A percentile compares a stretch with the other conserved stretches of the same genome.
phyloP scores from a whole-genome alignment of 2,329 filamentous ascomycete species.

The Onygena corvina region DNA sequence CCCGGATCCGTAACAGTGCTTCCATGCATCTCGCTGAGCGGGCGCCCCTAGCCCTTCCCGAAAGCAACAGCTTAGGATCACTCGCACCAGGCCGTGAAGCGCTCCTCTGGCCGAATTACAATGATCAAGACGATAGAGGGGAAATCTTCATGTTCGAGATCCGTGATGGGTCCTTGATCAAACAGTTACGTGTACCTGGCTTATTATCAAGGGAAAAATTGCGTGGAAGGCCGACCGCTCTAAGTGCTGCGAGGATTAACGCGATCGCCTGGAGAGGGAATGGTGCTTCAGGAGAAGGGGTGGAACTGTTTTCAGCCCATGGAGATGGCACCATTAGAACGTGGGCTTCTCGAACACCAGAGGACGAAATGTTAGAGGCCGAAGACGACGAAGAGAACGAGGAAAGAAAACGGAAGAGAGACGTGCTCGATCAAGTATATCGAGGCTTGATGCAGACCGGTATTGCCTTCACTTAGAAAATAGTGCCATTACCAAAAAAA shows the following conservation, averaged over 20 bases:
- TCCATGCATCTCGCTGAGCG: slow-evolving; percentile 48
- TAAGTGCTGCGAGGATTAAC: slow-evolving; percentile 54
- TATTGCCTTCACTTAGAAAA: slow-evolving; percentile 46
- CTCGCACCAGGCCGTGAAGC: slow-evolving; percentile 46
- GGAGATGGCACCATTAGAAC: slow-evolving; percentile 70
- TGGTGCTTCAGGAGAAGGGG: slow-evolving; percentile 42
- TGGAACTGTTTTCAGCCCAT: slow-evolving; percentile 71
- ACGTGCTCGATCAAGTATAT: slow-evolving; percentile 69
- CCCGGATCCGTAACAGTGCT: slow-evolving; percentile 59
- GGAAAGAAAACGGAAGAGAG: slow-evolving; percentile 55
- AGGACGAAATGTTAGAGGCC: slow-evolving; percentile 37
- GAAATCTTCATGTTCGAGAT: slow-evolving; percentile 71
- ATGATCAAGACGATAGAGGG: slow-evolving; percentile 48
- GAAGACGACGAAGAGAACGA: slow-evolving; percentile 40
- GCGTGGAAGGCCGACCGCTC: slow-evolving; percentile 33
- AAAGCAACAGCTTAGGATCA: slow-evolving; percentile 37
- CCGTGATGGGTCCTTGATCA: slow-evolving; percentile 61
- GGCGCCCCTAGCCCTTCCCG: slow-evolving; percentile 53
- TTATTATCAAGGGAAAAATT: slow-evolving; percentile 30
- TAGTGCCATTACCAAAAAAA: neutral
- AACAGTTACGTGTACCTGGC: slow-evolving; percentile 55
- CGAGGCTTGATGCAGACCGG: slow-evolving; percentile 60
- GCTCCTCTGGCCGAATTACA: slow-evolving; percentile 70
- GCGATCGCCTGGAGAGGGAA: slow-evolving; percentile 63
- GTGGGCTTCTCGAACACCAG: slow-evolving; percentile 55